phyloP scores from a whole-genome alignment of 331 rosid species.

The Acacia concinna region DNA sequence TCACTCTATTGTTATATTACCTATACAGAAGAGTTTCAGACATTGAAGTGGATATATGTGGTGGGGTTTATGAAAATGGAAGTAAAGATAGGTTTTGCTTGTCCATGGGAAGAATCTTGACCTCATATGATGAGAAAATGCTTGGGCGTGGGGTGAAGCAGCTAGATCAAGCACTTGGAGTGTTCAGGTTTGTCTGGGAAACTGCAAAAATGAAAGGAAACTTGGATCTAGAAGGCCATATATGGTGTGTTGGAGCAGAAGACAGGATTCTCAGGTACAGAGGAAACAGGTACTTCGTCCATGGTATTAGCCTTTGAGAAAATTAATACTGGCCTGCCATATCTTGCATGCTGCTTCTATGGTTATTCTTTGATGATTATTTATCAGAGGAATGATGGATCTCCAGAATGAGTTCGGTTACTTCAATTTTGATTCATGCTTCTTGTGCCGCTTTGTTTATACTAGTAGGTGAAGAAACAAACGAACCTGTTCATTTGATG shows the following conservation, averaged over 20 bases:
- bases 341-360: neutral
- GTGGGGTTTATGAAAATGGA: slow-evolving; percentile 53
- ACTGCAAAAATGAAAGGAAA: slow-evolving; percentile 66
- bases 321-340: neutral
- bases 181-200: slow-evolving; percentile 86
- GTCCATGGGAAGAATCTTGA: slow-evolving; percentile 81
- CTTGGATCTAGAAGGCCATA: slow-evolving; percentile 78
- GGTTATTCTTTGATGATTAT: neutral
- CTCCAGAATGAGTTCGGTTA: slow-evolving; percentile 6
- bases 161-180: slow-evolving; percentile 63
- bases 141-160: slow-evolving; percentile 79
- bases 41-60: slow-evolving; percentile 72
- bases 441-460: neutral
- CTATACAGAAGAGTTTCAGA: slow-evolving; percentile 64
- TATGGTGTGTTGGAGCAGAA: slow-evolving; percentile 78
- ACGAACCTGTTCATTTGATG: neutral
- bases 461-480: neutral
- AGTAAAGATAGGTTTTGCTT: slow-evolving; percentile 45
- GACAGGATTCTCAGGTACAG: slow-evolving; percentile 56
- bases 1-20: slow-evolving; percentile 69
- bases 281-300: slow-evolving; percentile 61
- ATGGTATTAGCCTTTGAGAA: slow-evolving; percentile 54
- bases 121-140: slow-evolving; percentile 61
- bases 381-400: neutral
- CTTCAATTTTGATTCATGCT: slow-evolving; percentile 7